Evolutionary conservation across 108 stramenopile species (phyloP).

Genomic region (Aureococcus anophagefferens): DNA sequence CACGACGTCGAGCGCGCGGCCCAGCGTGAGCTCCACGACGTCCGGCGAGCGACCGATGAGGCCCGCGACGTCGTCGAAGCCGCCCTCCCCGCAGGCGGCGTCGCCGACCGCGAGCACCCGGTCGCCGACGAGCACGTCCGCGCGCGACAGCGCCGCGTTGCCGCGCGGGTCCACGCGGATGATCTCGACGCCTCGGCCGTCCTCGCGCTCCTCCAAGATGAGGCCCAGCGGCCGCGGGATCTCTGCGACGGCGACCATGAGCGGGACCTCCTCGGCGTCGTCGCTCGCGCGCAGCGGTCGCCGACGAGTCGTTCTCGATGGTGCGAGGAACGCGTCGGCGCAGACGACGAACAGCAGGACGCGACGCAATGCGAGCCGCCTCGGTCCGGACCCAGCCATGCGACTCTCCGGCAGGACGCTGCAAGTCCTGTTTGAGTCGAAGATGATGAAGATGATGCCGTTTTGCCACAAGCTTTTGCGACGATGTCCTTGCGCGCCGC

Average conservation of each 20-base stretch:
- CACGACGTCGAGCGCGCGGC: background rate
- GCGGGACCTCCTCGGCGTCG: background rate
- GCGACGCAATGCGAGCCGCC: too few relatives aligned
- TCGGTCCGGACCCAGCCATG: too few relatives aligned
- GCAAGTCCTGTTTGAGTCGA: too few relatives aligned
- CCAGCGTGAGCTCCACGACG: background rate
- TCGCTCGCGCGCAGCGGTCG: too few relatives aligned
- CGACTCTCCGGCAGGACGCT: too few relatives aligned
- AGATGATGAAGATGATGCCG: too few relatives aligned
- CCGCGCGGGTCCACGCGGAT: background rate
- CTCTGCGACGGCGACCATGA: background rate
- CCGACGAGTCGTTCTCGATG: too few relatives aligned
- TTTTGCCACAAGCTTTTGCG: too few relatives aligned
- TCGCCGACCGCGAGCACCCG: background rate
- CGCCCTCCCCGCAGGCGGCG: background rate
- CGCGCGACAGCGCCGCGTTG: background rate
- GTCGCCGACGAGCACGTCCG: background rate
- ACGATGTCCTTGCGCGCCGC: too few relatives aligned
- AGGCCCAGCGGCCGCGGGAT: background rate
- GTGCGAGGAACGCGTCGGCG: too few relatives aligned
- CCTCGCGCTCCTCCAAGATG: background rate
- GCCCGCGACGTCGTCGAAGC: background rate
- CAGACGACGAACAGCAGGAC: too few relatives aligned
- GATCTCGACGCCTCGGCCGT: background rate
- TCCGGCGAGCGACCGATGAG: background rate